phyloP scores from a whole-genome alignment of 169 alveolate species.

The Plasmodium falciparum region DNA sequence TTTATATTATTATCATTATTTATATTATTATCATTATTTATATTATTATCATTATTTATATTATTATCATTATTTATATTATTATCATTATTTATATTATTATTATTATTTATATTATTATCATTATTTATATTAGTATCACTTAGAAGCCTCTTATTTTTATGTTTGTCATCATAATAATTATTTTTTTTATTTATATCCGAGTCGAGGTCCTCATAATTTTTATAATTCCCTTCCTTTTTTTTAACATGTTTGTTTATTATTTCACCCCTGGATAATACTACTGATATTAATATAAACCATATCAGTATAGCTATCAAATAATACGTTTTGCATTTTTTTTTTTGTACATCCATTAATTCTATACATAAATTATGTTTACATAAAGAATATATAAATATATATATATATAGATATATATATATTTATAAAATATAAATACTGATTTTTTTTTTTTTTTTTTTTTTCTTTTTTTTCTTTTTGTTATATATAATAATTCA shows the following conservation, averaged over 20 bases:
- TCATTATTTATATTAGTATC: neutral
- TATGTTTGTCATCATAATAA: neutral
- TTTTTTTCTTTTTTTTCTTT: neutral
- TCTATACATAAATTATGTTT: neutral
- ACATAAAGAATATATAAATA: neutral
- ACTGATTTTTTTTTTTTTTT: neutral
- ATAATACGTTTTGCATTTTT: slow-evolving; percentile 27
- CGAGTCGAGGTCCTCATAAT: neutral
- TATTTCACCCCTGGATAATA: neutral
- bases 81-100: neutral
- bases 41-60: neutral
- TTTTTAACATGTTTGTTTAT: neutral
- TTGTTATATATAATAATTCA: no score
- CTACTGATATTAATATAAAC: neutral
- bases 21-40: neutral
- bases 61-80: neutral
- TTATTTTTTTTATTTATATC: neutral
- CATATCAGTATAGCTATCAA: slow-evolving; percentile 10
- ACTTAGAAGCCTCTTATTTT: neutral
- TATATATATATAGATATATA: neutral
- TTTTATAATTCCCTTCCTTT: neutral
- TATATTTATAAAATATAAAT: neutral
- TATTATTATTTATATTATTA: neutral
- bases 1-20: neutral
- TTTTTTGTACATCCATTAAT: slow-evolving; percentile 49